phyloP scores from a whole-genome alignment of 163 green algal genomes.

The Scenedesmus sp. region DNA sequence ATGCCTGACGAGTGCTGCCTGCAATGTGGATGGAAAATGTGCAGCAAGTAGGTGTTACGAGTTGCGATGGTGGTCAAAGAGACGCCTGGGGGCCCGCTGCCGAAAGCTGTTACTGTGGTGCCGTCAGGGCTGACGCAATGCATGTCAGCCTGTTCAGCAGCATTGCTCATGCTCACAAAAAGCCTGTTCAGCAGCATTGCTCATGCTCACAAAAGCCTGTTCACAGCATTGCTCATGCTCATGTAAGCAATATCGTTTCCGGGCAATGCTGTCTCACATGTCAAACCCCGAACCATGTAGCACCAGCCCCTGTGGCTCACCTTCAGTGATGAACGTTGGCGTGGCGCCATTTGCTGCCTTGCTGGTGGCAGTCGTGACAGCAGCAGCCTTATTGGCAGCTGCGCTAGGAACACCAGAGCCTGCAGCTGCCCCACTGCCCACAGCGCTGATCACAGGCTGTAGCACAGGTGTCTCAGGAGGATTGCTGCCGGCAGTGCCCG shows the following conservation, averaged over 20 bases:
- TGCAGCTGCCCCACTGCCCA: background rate
- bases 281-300: background rate
- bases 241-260: too few relatives aligned
- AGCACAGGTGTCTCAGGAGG: background rate
- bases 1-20: background rate
- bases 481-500: background rate
- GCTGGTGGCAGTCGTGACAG: background rate
- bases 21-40: background rate
- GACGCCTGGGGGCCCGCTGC: background rate
- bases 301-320: background rate
- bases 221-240: too few relatives aligned
- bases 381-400: background rate
- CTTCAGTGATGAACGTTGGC: background rate
- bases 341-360: background rate
- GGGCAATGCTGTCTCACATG: background rate
- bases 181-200: too few relatives aligned
- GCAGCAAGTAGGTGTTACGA: background rate
- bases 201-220: too few relatives aligned
- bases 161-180: too few relatives aligned
- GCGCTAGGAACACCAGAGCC: background rate
- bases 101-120: background rate
- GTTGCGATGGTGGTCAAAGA: background rate
- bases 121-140: constrained; percentile 1
- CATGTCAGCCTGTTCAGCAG: too few relatives aligned
- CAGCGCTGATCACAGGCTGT: background rate